Conservation (phyloP, 306 rosid genomes). For the Medicago truncatula region DNA sequence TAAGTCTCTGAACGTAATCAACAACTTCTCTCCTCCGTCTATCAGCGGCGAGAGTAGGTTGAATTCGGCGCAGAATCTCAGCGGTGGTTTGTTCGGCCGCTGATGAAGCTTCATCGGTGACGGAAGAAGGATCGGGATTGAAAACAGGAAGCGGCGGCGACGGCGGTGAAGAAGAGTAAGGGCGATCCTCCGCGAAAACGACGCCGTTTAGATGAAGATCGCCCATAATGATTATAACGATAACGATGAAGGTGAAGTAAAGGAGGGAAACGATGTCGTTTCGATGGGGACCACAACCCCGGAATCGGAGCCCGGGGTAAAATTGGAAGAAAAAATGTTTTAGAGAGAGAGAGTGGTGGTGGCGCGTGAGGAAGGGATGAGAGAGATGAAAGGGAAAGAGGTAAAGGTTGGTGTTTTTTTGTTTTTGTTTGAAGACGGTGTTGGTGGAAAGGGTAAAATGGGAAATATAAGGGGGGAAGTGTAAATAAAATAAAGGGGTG, state of each 20-base stretch:
- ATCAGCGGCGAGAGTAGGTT: constrained; percentile 53
- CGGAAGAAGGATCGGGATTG: constrained; percentile 47
- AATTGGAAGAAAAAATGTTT: neutral
- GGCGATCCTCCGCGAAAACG: constrained; percentile 58
- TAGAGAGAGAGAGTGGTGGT: constrained; percentile 12
- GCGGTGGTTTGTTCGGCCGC: constrained; percentile 50
- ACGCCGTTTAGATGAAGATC: constrained; percentile 56
- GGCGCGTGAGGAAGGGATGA: constrained; percentile 36
- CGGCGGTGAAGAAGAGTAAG: constrained; percentile 48
- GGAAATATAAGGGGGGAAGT: neutral
- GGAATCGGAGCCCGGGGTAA: constrained; percentile 37
- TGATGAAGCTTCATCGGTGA: constrained; percentile 41
- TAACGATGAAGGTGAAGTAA: neutral
- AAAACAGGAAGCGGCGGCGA: constrained; percentile 50
- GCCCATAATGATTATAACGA: constrained; percentile 48
- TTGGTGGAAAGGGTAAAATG: constrained; percentile 18
- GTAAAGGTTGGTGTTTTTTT: constrained; percentile 30
- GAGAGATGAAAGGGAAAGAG: constrained; percentile 11
- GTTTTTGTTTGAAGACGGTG: constrained; percentile 29
- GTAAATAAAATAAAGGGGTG: neutral
- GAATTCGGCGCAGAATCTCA: constrained; percentile 54
- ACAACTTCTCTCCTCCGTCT: constrained; percentile 51
- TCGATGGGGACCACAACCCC: constrained; percentile 32
- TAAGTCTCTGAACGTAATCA: constrained; percentile 54
- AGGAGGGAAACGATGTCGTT: neutral